Conservation (phyloP, 192 early-diverging fungal genomes). For the Rhizophagus sp. region DNA sequence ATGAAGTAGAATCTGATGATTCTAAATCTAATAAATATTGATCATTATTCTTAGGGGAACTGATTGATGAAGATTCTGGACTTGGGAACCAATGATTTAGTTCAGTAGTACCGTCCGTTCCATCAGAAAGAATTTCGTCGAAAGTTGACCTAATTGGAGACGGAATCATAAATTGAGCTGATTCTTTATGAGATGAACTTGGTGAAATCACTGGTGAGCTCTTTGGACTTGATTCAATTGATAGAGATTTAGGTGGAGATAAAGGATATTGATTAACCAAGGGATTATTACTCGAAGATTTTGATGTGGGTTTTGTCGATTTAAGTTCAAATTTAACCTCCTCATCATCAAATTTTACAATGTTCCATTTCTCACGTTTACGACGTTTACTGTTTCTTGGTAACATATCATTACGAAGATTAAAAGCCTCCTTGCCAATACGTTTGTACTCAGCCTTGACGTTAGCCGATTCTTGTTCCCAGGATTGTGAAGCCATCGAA, state of each 20-base stretch:
- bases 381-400: not conserved
- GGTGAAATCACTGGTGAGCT: not conserved
- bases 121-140: not conserved
- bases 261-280: not conserved
- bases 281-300: not conserved
- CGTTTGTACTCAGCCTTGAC: slow-evolving; percentile 1
- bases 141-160: not conserved
- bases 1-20: not conserved
- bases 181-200: not conserved
- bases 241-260: not conserved
- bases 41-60: not conserved
- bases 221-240: not conserved
- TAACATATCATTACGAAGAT: not conserved
- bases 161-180: not conserved
- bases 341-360: not conserved
- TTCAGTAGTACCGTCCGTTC: not conserved
- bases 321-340: not conserved
- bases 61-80: not conserved
- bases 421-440: not conserved
- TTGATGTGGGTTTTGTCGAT: not conserved
- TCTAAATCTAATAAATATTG: not conserved
- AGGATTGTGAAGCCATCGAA: slow-evolving; percentile 6
- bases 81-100: not conserved
- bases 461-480: not conserved
- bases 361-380: not conserved